Base-by-base conservation (phyloP, 164 flowering plant species). In the Vitis rotundifolia region DNA sequence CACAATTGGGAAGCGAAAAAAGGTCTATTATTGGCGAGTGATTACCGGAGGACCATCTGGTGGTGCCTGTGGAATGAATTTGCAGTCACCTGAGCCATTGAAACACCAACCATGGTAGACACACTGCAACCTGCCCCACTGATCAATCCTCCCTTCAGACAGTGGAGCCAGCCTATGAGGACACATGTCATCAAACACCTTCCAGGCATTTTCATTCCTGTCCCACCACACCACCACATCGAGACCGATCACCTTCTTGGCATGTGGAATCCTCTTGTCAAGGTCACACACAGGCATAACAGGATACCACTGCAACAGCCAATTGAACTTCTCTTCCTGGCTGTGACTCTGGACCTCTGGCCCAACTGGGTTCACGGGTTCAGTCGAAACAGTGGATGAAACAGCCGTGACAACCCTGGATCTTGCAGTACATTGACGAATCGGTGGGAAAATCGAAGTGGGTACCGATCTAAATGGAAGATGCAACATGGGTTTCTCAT, bases 101-200 rank as follows among this genome's bases (percentile, higher is more conserved):
- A 87, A 87, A 63, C 89, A 87, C 91, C 91, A 85, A 0, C 91
- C 91, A 73, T 87, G 91, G 72, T 87, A 87, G 51, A 85, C 87
- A 70, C 91, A 87, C 73, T 87, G 91, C 78, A 87, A 67, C 59
- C 91, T 70, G 0, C 89, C 91, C 85, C 84, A 79, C 63, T 79
- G 80, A 79, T 85, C 91, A 28, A 87, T 85, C 69, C 91, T 64
- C 5, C 91, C 91, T 66, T 87, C 89, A 1, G 89, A 85, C 19
- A 87, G 68, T 1, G 89, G 91, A 9, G 91, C 91, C 76, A 85
- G 65, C 26, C 91, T 70, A 71, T 87, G 91, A 3, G 91, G 91
- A 68, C 91, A 87, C 49, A 49, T 52, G 66, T 87, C 91, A 16
- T 82, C 82, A 61, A 85, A 83, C 48, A 87, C 91, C 72, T 82